Percentiles rank a stretch among this genome's conserved stretches.
Conservation (phyloP, 495 filamentous ascomycete species). For the Platismatia glauca region DNA sequence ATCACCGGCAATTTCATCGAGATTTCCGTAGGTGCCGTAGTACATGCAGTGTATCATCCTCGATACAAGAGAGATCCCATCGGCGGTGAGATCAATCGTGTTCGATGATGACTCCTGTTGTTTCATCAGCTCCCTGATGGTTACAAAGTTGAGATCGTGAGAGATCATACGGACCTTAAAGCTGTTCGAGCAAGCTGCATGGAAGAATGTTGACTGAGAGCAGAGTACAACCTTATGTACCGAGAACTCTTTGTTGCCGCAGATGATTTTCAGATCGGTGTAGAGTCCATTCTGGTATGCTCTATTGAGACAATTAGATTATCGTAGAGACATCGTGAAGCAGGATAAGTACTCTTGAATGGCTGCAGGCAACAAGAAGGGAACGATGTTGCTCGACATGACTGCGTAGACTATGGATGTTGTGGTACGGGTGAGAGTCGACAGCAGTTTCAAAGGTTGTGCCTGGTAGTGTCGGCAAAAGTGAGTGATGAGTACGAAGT, state of each 20-base stretch:
- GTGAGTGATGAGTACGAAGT: neutral
- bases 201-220: constrained; percentile 7
- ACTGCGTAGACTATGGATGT: neutral
- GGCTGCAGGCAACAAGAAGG: neutral
- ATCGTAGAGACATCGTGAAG: neutral
- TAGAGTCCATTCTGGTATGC: neutral
- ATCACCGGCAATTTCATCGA: neutral
- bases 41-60: neutral
- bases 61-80: neutral
- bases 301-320: neutral
- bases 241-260: neutral
- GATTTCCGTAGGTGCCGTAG: neutral
- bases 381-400: neutral
- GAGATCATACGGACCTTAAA: neutral
- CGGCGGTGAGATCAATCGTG: neutral
- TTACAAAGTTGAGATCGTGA: neutral
- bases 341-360: neutral
- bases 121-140: neutral
- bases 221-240: constrained; percentile 4
- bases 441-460: no score
- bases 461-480: neutral
- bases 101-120: neutral
- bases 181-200: neutral
- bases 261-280: neutral
- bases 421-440: neutral